A percentile compares a stretch with the other conserved stretches of the same genome.
Conservation (phyloP, 176 grass and related monocot genomes). For the Oropetium thomaeum region DNA sequence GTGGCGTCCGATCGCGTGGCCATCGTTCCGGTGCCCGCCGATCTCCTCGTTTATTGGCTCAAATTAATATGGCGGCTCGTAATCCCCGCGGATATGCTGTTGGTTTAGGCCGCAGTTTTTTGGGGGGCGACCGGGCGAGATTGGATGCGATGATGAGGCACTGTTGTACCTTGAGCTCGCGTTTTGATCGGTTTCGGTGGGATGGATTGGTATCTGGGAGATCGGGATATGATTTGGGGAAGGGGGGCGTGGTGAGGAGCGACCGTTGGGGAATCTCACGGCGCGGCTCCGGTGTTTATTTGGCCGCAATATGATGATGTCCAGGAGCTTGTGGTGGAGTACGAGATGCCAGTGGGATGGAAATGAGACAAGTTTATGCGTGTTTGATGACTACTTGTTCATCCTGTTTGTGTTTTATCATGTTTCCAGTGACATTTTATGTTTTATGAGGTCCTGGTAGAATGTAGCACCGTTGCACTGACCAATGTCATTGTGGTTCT, state of each 20-base stretch:
- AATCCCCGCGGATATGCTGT: neutral
- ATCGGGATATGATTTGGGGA: conserved; percentile 48
- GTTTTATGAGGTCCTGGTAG: neutral
- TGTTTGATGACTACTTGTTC: neutral
- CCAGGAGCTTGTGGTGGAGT: neutral
- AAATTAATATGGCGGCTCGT: conserved; percentile 3
- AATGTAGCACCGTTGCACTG: conserved; percentile 25
- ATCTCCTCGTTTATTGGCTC: conserved; percentile 41
- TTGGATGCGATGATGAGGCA: neutral
- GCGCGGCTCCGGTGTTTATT: neutral
- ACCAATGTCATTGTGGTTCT: neutral
- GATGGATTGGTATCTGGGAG: conserved; percentile 2
- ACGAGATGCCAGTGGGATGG: neutral
- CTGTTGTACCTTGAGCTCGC: neutral
- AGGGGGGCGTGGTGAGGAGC: neutral
- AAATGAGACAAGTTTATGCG: neutral
- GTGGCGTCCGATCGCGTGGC: conserved; percentile 35
- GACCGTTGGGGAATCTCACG: conserved; percentile 26
- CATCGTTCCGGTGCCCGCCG: conserved; percentile 32
- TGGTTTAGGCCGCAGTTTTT: conserved; percentile 16
- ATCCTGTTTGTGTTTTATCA: conserved; percentile 9
- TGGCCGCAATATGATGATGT: neutral
- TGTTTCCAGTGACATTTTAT: conserved; percentile 25
- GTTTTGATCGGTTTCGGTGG: conserved; percentile 19
- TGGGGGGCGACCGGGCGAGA: neutral